These are phyloP conservation scores for Lavandula angustifolia DNA, from an alignment of 257 asterid genomes.

Conservation along the genomic window DNA sequence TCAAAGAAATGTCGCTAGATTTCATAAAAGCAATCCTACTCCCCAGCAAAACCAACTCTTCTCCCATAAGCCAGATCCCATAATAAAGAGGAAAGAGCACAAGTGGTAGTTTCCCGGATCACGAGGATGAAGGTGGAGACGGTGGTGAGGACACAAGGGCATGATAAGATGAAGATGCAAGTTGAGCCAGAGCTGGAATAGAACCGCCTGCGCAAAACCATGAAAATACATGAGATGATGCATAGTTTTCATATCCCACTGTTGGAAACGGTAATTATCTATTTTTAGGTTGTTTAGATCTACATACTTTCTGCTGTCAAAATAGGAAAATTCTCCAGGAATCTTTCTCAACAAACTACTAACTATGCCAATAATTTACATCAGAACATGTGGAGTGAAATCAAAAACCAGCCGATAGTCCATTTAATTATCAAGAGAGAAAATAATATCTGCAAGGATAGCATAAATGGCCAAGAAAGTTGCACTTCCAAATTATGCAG, in stretches of 20 bases:
- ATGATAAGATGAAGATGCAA: slow-evolving; percentile 85
- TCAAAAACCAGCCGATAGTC: too few species aligned
- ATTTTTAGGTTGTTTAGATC: too few species aligned
- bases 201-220: slow-evolving; percentile 70
- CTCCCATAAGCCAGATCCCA: slow-evolving; percentile 19
- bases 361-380: too few species aligned
- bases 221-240: slow-evolving; percentile 22
- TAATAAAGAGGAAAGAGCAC: slow-evolving; percentile 33
- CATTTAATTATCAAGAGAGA: neutral
- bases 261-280: too few species aligned
- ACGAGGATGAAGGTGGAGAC: slow-evolving; percentile 53
- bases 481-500: slow-evolving; percentile 2
- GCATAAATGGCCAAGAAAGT: slow-evolving; percentile 9
- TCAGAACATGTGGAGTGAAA: too few species aligned
- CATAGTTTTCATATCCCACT: neutral
- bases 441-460: neutral
- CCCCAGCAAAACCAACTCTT: neutral
- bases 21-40: slow-evolving; percentile 4
- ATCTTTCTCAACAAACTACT: too few species aligned
- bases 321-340: too few species aligned
- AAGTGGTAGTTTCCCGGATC: slow-evolving; percentile 37
- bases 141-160: slow-evolving; percentile 59
- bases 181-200: slow-evolving; percentile 82
- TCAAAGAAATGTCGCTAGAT: neutral
- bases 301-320: too few species aligned